A percentile compares a stretch with the other conserved stretches of the same genome.
Conservation (phyloP, 2,329 filamentous ascomycete species). For the Lomentospora prolificans region DNA sequence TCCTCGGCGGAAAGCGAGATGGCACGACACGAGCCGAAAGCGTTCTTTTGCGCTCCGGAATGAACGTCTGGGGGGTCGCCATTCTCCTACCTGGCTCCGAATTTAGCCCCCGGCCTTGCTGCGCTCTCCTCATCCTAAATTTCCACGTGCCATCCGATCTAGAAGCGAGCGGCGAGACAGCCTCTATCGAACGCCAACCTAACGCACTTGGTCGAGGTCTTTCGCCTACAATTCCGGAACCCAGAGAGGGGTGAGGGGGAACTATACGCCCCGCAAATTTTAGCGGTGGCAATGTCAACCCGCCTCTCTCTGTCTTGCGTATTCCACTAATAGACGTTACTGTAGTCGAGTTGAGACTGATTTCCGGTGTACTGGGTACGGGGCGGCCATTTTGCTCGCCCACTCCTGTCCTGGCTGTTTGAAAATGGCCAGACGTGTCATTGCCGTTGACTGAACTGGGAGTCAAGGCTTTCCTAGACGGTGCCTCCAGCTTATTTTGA, state of each 20-base stretch:
- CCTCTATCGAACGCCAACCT: neutral
- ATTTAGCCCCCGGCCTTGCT: neutral
- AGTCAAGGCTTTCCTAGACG: neutral
- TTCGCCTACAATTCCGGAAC: neutral
- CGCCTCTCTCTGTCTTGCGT: neutral
- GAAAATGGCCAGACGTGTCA: neutral
- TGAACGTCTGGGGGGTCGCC: neutral
- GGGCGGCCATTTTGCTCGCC: neutral
- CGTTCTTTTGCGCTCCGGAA: neutral
- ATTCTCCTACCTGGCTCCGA: neutral
- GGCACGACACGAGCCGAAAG: neutral
- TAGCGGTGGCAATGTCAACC: neutral
- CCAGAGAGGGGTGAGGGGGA: neutral
- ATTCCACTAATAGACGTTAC: neutral
- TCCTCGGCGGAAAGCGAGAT: neutral
- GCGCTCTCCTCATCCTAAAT: neutral
- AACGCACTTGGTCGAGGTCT: neutral
- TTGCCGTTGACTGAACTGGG: neutral
- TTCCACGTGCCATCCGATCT: neutral
- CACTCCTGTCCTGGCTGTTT: neutral
- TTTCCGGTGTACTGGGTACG: neutral
- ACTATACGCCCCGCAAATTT: neutral
- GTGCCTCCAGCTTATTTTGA: neutral
- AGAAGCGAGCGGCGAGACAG: neutral
- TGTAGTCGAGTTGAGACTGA: neutral